Evolutionary conservation across 2,329 filamentous ascomycete species (phyloP).

Genomic region (Macroventuria anomochaeta): DNA sequence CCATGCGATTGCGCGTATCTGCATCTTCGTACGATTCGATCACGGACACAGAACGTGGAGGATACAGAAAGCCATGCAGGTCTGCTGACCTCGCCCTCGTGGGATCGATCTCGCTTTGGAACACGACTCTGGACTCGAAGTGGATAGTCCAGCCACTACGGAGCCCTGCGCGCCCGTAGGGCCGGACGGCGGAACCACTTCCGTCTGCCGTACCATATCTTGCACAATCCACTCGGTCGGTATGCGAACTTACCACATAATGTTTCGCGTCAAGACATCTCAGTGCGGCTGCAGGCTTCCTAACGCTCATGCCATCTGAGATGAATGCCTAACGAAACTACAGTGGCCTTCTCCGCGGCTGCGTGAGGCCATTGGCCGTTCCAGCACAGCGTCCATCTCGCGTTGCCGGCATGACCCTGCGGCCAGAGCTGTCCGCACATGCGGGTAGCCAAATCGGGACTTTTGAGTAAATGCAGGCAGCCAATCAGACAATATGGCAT

Average conservation of each 20-base stretch:
- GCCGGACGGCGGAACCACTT: conserved; percentile 15
- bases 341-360: conserved; percentile 1
- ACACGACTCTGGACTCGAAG: neutral
- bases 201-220: conserved; percentile 13
- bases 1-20: conserved; percentile 14
- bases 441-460: conserved; percentile 16
- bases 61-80: conserved; percentile 12
- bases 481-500: conserved; percentile 1
- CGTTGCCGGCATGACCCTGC: conserved; percentile 17
- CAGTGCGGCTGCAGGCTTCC: conserved; percentile 4
- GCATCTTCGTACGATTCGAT: conserved; percentile 7
- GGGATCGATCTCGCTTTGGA: conserved; percentile 4
- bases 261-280: neutral
- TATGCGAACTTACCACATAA: neutral
- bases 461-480: neutral
- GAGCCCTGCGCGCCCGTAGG: conserved; percentile 11
- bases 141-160: conserved; percentile 15
- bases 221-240: conserved; percentile 2
- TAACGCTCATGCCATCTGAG: neutral
- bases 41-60: conserved; percentile 7
- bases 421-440: conserved; percentile 16
- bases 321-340: neutral
- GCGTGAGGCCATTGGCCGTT: conserved; percentile 4
- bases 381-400: conserved; percentile 16
- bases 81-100: conserved; percentile 17